Conservation (phyloP, 1,139 yeast species). For the Schwanniomyces etchellsii region DNA sequence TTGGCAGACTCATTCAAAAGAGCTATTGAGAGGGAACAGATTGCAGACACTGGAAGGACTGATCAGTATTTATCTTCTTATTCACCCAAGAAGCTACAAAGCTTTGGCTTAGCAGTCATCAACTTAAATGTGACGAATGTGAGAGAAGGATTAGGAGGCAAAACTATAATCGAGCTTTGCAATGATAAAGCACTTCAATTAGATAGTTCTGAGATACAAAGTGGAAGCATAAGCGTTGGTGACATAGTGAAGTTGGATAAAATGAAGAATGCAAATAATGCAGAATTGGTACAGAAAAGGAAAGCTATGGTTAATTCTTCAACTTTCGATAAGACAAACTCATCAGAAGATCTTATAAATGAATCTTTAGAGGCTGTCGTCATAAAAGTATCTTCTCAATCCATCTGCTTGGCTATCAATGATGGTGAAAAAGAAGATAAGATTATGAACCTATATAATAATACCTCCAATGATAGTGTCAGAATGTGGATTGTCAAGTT, state of each 20-base stretch:
- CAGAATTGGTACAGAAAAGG: slow-evolving; percentile 14
- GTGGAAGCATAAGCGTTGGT: slow-evolving; percentile 66
- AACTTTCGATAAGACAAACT: slow-evolving; percentile 15
- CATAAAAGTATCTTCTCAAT: slow-evolving; percentile 38
- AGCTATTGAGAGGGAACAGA: slow-evolving; percentile 53
- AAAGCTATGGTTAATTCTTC: slow-evolving; percentile 18
- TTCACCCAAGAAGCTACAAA: slow-evolving; percentile 61
- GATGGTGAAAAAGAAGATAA: slow-evolving; percentile 50
- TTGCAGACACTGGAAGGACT: slow-evolving; percentile 54
- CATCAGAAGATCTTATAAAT: slow-evolving; percentile 11
- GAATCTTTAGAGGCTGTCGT: slow-evolving; percentile 55
- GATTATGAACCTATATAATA: slow-evolving; percentile 37
- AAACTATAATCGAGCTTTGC: slow-evolving; percentile 59
- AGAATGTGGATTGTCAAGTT: slow-evolving; percentile 62
- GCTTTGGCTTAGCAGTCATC: slow-evolving; percentile 68
- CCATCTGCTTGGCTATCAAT: slow-evolving; percentile 52
- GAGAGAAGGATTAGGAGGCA: slow-evolving; percentile 79
- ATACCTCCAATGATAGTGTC: slow-evolving; percentile 29
- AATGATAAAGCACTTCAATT: slow-evolving; percentile 51
- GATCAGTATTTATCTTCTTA: slow-evolving; percentile 42
- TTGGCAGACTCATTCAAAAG: slow-evolving; percentile 37
- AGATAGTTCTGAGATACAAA: slow-evolving; percentile 34
- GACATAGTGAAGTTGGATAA: slow-evolving; percentile 61
- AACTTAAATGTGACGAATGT: slow-evolving; percentile 58
- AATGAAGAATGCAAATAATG: slow-evolving; percentile 16